Evolutionary conservation across 176 grass and related monocot species (phyloP), one percentile per base, ranked within the genome.

Genomic region (Musa troglodytarum): DNA sequence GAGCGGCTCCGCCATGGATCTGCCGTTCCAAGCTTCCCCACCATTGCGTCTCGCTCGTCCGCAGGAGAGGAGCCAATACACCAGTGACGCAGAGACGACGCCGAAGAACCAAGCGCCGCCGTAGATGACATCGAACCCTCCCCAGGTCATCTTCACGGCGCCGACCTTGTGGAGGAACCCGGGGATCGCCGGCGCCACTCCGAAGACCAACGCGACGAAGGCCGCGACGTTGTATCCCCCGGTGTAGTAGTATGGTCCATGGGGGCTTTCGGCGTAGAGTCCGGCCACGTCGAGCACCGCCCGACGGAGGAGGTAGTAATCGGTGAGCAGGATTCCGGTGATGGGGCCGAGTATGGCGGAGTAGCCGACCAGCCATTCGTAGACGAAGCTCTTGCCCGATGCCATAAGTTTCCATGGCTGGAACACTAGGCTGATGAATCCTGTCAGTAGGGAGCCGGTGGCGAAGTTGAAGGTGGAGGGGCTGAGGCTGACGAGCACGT

Each of bases 311-410:
- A 85, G 62, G 63, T 74, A 81, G 57, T 81, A 81, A 52, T 85
- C 73, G 0, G 19, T 52, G 49, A 85, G 54, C 12, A 85, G 8
- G 52, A 85, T 81, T n/a, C 83, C 54, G 6, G 65, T 63, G 80
- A 85, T 58, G 5, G 83, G 83, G 54, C 65, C 65, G 10, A 81
- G 20, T 11, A 85, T 22, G 23, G 43, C 71, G 9, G 78, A 81
- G 70, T 50, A 81, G 26, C 78, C 74, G 43, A 85, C 83, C 13
- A 85, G 74, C 83, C 83, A 81, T 53, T 73, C 77, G 73, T 81
- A 81, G 50, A 85, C 19, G 71, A 76, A 85, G 55, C 54, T 85
- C 71, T 80, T 64, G 63, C 83, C 71, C 56, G 83, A 85, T 22
- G 63, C 43, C 15, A 85, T 63, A 24, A 85, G 49, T 25, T 73